Evolutionary conservation across 2,329 filamentous ascomycete genomes (phyloP).

Genomic region (Fusarium goolgardi): DNA sequence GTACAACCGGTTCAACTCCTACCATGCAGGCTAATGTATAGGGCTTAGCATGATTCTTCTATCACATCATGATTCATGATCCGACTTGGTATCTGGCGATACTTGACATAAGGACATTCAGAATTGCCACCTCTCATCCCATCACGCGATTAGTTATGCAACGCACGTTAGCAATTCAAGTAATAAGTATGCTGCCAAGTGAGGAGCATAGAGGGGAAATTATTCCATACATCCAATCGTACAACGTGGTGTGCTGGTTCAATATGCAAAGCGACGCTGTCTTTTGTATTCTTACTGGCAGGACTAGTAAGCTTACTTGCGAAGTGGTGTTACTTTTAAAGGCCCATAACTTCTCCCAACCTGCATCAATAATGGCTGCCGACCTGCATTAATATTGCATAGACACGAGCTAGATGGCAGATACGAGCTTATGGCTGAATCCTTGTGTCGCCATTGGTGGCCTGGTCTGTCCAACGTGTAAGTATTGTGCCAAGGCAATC

Average conservation of each 20-base stretch:
- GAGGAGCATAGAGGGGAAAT: background rate
- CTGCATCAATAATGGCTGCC: slow-evolving; percentile 38
- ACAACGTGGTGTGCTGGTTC: background rate
- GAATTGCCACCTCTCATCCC: background rate
- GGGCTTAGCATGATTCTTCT: background rate
- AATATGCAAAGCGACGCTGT: slow-evolving; percentile 1
- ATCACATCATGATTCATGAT: background rate
- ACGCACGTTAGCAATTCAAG: background rate
- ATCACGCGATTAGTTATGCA: slow-evolving; percentile 18
- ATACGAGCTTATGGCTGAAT: slow-evolving; percentile 40
- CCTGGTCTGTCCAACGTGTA: slow-evolving; percentile 6
- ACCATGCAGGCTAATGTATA: background rate
- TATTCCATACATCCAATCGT: background rate
- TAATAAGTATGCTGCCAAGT: background rate
- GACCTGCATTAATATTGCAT: slow-evolving; percentile 35
- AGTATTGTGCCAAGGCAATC: background rate
- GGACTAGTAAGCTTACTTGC: slow-evolving; percentile 24
- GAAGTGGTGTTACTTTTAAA: background rate
- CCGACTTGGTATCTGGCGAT: background rate
- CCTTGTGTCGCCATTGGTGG: slow-evolving; percentile 7
- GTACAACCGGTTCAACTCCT: background rate
- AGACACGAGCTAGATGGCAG: slow-evolving; percentile 30
- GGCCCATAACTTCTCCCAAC: background rate
- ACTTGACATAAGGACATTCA: background rate
- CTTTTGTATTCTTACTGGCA: slow-evolving; percentile 1